Evolutionary conservation across 164 flowering plant species (phyloP), one percentile per base, ranked within the genome.

Genomic region (Nymphaea colorata): DNA sequence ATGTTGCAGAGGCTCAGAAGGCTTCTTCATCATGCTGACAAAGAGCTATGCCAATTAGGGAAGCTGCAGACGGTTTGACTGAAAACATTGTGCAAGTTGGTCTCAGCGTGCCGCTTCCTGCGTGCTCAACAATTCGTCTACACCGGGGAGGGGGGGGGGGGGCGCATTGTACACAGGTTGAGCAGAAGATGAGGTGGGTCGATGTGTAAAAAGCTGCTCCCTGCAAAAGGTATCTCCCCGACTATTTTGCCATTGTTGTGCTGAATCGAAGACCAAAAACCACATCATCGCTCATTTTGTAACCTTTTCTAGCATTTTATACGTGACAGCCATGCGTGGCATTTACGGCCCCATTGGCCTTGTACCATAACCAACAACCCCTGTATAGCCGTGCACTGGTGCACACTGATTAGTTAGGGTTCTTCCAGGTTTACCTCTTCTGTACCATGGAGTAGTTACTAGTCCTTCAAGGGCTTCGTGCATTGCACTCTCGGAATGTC

Each of bases 1-100:
- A 92, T 90, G 89, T 83, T 92, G 60, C 73, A 91, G 68, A 86
- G 98, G 74, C 78, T 95, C n/a, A 79, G 93, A 68, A 79, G 99
- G 76, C 87, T 95, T 47, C 83, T 95, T 62, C 88, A 95, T 76
- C 91, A 85, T 75, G 96, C 99, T 4, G 99, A 95, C 61, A 88
- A 79, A 70, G 86, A 86, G 71, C 81, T 88, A 45, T 83, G 83
- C 25, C 74, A 74, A 68, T 79, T 17, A 41, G 64, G n/a, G 6
- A 61, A 61, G 17, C n/a, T 17, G 3, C 64, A 61, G 69, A 18
- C 70, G 79, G 5, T 91, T 83, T 17, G 81, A 73, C 67, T 67
- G 73, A 10, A 73, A 66, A 41, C 71, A 59, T 14, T 79, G 68
- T 65, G 60, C 3, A 3, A 43, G 10, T 65, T 59, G 62, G 66